These are phyloP conservation scores for Paxillus ammoniavirescens DNA, from an alignment of 768 basidiomycete species.

Conservation along the genomic window DNA sequence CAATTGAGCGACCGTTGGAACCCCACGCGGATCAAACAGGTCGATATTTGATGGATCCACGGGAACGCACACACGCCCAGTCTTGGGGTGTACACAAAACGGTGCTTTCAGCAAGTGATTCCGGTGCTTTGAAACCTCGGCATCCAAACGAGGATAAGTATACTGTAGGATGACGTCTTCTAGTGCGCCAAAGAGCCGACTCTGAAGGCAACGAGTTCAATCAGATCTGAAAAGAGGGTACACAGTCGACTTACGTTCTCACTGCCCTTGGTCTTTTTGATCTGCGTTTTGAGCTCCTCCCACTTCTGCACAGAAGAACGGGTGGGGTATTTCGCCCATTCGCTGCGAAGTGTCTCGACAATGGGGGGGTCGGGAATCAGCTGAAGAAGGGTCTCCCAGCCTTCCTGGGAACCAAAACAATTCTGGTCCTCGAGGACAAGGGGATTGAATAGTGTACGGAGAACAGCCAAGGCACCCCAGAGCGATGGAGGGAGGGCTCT, in stretches of 20 bases:
- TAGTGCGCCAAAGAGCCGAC: conserved; percentile 48
- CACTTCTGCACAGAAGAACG: conserved; percentile 72
- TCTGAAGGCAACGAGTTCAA: not conserved
- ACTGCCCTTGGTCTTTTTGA: conserved; percentile 28
- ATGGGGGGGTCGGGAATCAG: conserved; percentile 66
- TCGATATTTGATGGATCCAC: conserved; percentile 75
- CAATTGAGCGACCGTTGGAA: conserved; percentile 87
- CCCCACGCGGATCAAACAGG: conserved; percentile 77
- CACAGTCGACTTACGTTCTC: conserved; percentile 32
- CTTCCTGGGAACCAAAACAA: conserved; percentile 67
- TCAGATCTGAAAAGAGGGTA: not conserved
- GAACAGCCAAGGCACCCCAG: conserved; percentile 48
- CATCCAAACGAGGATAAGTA: conserved; percentile 94
- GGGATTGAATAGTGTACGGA: conserved; percentile 57
- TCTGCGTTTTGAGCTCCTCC: conserved; percentile 53
- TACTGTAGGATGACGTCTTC: conserved; percentile 92
- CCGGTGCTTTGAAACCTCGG: conserved; percentile 94
- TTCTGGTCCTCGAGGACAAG: conserved; percentile 84
- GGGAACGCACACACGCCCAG: conserved; percentile 93
- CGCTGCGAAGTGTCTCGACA: conserved; percentile 44
- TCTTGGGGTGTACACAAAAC: conserved; percentile 96
- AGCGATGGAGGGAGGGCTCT: conserved; percentile 70
- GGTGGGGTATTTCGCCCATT: conserved; percentile 57
- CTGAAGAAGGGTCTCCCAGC: conserved; percentile 71
- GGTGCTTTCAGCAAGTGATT: conserved; percentile 98